A percentile compares a stretch with the other conserved stretches of the same genome.
These are phyloP conservation scores for Stellera chamaejasme DNA, from an alignment of 345 rosid genomes.

Conservation along the genomic window DNA sequence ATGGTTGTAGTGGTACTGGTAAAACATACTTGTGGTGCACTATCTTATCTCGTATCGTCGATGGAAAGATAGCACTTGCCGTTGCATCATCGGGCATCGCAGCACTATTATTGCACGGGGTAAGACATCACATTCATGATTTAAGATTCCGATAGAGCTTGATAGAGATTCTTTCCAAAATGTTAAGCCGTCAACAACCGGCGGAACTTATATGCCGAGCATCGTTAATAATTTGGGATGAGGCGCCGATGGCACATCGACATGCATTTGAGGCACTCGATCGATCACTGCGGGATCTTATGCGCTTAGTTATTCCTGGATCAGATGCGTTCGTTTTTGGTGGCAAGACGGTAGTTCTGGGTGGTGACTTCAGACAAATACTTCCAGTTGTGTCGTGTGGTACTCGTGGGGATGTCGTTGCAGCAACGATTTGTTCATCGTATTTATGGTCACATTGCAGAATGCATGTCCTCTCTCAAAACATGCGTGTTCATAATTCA, in stretches of 20 bases:
- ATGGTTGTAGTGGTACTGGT: not conserved
- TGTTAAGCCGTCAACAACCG: not conserved
- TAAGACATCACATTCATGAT: too few relatives aligned
- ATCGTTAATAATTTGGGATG: not conserved
- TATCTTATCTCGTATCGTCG: not conserved
- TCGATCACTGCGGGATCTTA: not conserved
- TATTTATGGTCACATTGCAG: too few relatives aligned
- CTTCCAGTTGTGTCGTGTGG: too few relatives aligned
- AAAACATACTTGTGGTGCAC: not conserved
- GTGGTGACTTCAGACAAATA: too few relatives aligned
- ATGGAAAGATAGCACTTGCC: not conserved
- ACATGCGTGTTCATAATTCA: too few relatives aligned
- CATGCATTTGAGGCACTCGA: not conserved
- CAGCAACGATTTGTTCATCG: too few relatives aligned
- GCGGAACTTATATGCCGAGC: not conserved
- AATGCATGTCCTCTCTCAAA: too few relatives aligned
- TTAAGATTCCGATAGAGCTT: not conserved
- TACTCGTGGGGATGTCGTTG: too few relatives aligned
- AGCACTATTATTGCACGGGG: not conserved
- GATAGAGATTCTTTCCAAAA: not conserved
- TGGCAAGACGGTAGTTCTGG: not conserved
- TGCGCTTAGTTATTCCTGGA: not conserved
- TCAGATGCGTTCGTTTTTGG: not conserved
- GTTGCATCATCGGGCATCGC: not conserved
- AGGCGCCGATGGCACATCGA: not conserved